A percentile compares a stretch with the other conserved stretches of the same genome.
These are phyloP conservation scores for Craspedostauros australis DNA, from an alignment of 108 stramenopile species.

Conservation along the genomic window DNA sequence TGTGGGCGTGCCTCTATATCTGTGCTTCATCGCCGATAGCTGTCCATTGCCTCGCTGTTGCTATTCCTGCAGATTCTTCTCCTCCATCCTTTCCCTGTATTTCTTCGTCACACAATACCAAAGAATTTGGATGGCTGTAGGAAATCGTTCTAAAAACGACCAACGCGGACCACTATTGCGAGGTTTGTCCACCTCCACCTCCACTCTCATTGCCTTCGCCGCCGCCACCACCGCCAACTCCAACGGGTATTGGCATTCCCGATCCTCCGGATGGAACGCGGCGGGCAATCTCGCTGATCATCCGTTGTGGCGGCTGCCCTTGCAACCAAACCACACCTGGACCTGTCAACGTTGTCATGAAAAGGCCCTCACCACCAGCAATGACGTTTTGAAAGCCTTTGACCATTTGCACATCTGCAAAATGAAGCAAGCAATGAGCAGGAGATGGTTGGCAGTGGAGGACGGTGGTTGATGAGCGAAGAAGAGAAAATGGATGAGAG, in stretches of 20 bases:
- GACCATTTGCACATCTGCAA: conserved; percentile 68
- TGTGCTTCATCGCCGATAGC: too few species aligned
- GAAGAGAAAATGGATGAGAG: too few species aligned
- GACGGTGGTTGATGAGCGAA: neutral
- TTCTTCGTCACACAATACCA: too few species aligned
- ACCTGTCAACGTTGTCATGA: conserved; percentile 88
- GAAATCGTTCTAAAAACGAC: too few species aligned
- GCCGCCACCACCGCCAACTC: conserved; percentile 48
- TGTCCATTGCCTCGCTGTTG: too few species aligned
- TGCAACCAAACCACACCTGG: conserved; percentile 88
- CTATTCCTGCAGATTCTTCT: too few species aligned
- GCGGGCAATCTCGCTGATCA: conserved; percentile 84
- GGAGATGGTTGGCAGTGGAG: neutral
- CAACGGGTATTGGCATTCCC: conserved; percentile 65
- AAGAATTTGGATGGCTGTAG: too few species aligned
- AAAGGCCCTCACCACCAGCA: conserved; percentile 88
- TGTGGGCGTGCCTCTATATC: too few species aligned
- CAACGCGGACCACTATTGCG: too few species aligned
- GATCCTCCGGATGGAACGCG: conserved; percentile 76
- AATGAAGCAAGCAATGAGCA: neutral
- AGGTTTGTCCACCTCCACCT: conserved; percentile 1
- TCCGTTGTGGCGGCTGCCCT: conserved; percentile 72
- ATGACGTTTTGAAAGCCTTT: conserved; percentile 86
- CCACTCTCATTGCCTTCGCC: conserved; percentile 11
- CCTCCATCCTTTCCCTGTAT: too few species aligned